Evolutionary conservation across 2,329 filamentous ascomycete species (phyloP).

Genomic region (Chaetomium strumarium): DNA sequence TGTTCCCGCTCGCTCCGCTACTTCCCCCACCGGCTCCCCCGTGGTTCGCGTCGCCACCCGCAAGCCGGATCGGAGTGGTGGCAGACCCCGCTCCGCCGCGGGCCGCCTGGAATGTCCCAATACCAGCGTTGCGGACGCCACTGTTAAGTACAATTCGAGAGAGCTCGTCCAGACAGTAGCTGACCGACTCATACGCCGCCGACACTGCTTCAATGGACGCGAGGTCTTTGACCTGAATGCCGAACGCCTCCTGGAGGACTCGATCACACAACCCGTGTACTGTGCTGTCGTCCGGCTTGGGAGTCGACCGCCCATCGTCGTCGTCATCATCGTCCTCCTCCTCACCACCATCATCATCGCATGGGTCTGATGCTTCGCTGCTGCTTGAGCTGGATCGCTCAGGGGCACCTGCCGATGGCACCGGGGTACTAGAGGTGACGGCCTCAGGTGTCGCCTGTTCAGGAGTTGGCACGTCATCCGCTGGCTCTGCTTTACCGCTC

Average conservation of each 20-base stretch:
- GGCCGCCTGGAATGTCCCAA: slow-evolving; percentile 3
- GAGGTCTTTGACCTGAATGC: slow-evolving; percentile 20
- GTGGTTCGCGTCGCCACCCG: not conserved
- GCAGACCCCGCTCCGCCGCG: not conserved
- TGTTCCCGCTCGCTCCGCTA: not conserved
- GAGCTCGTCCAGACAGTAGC: slow-evolving; percentile 22
- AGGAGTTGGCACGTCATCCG: not conserved
- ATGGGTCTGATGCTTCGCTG: slow-evolving; percentile 4
- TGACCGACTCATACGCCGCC: slow-evolving; percentile 18
- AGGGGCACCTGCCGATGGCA: not conserved
- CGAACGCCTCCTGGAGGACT: slow-evolving; percentile 20
- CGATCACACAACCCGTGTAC: slow-evolving; percentile 19
- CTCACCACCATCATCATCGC: not conserved
- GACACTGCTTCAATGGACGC: slow-evolving; percentile 2
- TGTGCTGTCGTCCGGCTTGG: slow-evolving; percentile 11
- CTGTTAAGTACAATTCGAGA: slow-evolving; percentile 15
- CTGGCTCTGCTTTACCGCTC: not conserved
- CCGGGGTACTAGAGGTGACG: not conserved
- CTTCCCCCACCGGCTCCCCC: not conserved
- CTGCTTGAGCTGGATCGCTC: not conserved
- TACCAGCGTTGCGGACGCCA: not conserved
- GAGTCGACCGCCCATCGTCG: not conserved
- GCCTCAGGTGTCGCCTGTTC: not conserved
- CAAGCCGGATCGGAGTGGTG: slow-evolving; percentile 1
- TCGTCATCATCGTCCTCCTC: too few relatives aligned